phyloP scores from a whole-genome alignment of 2,329 filamentous ascomycete species.

The Xylaria sp. region DNA sequence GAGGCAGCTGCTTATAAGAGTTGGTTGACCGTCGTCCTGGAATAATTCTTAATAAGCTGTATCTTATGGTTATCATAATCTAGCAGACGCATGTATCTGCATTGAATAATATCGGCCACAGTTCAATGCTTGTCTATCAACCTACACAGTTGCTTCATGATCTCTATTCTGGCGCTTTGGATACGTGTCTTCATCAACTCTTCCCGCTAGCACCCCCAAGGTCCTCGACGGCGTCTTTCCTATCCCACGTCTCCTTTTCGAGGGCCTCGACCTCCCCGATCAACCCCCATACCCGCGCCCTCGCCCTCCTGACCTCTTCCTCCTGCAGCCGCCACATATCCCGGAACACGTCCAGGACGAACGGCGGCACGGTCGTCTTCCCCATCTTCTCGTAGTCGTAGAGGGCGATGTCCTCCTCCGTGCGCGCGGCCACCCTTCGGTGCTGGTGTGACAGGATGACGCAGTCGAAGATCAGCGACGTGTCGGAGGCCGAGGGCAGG shows the following conservation, averaged over 20 bases:
- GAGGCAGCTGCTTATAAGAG: too few relatives aligned
- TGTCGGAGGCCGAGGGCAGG: constrained; percentile 46
- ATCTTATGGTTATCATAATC: too few relatives aligned
- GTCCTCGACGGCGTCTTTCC: constrained; percentile 71
- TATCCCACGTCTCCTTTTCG: constrained; percentile 76
- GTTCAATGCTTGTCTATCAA: too few relatives aligned
- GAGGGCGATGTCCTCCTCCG: constrained; percentile 75
- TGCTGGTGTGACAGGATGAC: constrained; percentile 76
- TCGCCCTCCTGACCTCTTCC: constrained; percentile 55
- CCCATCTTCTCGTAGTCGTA: constrained; percentile 70
- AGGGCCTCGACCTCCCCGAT: constrained; percentile 61
- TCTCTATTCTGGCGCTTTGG: too few relatives aligned
- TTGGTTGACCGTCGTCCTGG: too few relatives aligned
- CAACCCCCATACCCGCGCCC: constrained; percentile 57
- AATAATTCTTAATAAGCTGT: too few relatives aligned
- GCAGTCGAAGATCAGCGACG: constrained; percentile 61
- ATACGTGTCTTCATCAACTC: background rate
- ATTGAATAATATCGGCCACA: too few relatives aligned
- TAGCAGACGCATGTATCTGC: too few relatives aligned
- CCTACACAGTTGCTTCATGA: too few relatives aligned
- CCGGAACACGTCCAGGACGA: constrained; percentile 63
- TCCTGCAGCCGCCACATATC: constrained; percentile 65
- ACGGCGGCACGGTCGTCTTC: constrained; percentile 61
- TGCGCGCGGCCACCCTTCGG: constrained; percentile 71
- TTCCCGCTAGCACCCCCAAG: constrained; percentile 48